These are phyloP conservation scores for Dioscorea cayenensis DNA, from an alignment of 116 monocot species.

Conservation along the genomic window DNA sequence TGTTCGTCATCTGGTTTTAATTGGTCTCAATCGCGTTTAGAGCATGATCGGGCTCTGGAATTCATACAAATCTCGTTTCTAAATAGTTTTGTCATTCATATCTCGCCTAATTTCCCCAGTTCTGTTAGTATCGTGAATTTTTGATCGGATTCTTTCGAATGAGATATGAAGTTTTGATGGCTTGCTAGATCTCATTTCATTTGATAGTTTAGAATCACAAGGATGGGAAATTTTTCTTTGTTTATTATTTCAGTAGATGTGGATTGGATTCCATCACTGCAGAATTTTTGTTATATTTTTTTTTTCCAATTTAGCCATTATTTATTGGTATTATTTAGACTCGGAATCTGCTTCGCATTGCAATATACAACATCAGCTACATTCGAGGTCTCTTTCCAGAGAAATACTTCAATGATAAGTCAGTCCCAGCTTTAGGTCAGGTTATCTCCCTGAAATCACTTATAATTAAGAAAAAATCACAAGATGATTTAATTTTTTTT, in stretches of 20 bases:
- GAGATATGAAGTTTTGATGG: no score
- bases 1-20: neutral
- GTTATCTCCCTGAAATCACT: neutral
- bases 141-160: no score
- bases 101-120: neutral
- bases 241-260: neutral
- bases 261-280: neutral
- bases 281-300: neutral
- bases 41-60: neutral
- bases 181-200: no score
- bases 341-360: constrained; percentile 92
- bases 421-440: constrained; percentile 85
- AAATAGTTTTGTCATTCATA: neutral
- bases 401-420: constrained; percentile 96
- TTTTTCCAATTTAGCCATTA: neutral
- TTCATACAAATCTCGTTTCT: neutral
- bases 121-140: no score
- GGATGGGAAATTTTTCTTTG: neutral
- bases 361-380: constrained; percentile 98
- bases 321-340: constrained; percentile 43
- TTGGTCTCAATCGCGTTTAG: neutral
- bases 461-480: neutral
- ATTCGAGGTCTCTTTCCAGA: constrained; percentile 97
- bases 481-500: neutral
- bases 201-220: no score